Evolutionary conservation across 148 eudicot species (phyloP), one percentile per base, ranked within the genome.

Genomic region (Nepenthes mirabilis): DNA sequence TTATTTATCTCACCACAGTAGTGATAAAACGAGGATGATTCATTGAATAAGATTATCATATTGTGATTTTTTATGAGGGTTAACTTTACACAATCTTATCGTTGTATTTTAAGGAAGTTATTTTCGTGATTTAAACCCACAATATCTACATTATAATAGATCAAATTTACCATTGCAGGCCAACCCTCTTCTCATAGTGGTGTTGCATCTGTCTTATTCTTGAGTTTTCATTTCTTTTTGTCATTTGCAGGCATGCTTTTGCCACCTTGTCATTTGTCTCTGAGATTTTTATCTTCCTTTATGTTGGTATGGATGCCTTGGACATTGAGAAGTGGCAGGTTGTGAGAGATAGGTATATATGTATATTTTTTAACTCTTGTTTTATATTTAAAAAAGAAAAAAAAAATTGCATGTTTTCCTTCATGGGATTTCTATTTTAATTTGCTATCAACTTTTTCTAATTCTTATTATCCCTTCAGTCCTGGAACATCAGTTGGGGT

Each of bases 401-500:
- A 23, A 23, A 23, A 23, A 23, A 2, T 23, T 12, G 6, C 32
- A 2, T 43, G 43, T 64, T 36, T 34, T 23, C 13, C 36, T 14
- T 43, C 33, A 1, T 37, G 11, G 23, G 6, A 14, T 52, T 49
- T 43, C 54, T 55, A 1, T 32, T 23, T 55, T 13, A 55, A 2
- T 33, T 1, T 34, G 12, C 36, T 23, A 5, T 8, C 58, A 1
- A 7, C 35, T 55, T 32, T 9, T 7, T 14, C 56, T 70, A 34
- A n/a, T 43, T 52, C 43, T 11, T 37, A 14, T 13, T 59, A 5
- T 49, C 23, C 60, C 53, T 50, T 11, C 79, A 87, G 95, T 73
- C 85, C 87, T 6, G 77, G 80, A 58, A 83, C 81, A 54, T 84
- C 90, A 51, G 50, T 71, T 37, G 65, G 65, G 2, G 87, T 79